A percentile compares a stretch with the other conserved stretches of the same genome.
Conservation (phyloP, 257 asterid species). For the Cruciata laevipes region DNA sequence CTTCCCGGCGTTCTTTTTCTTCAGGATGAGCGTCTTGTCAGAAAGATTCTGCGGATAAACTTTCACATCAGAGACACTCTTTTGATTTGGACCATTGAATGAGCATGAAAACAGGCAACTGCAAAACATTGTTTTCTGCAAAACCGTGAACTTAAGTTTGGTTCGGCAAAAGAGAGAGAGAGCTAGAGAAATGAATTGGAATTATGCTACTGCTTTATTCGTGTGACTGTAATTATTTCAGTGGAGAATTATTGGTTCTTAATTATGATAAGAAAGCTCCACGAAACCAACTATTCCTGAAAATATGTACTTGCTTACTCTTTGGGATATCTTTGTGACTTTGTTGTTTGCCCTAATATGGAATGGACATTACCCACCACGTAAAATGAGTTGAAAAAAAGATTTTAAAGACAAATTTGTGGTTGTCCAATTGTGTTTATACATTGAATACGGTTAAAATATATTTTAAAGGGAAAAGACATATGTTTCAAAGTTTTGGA, state of each 20-base stretch:
- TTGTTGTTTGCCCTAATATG: not conserved
- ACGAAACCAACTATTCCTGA: not conserved
- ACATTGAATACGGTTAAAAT: too few relatives aligned
- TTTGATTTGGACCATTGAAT: too few relatives aligned
- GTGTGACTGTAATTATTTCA: not conserved
- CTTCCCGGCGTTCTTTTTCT: not conserved
- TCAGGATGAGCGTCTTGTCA: not conserved
- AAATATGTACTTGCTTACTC: not conserved
- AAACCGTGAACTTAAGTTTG: too few relatives aligned
- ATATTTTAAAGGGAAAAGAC: too few relatives aligned
- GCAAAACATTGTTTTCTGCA: too few relatives aligned
- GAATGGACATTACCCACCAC: not conserved
- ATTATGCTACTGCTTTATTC: not conserved
- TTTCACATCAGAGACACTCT: not conserved
- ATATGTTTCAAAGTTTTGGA: too few relatives aligned
- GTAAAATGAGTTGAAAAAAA: not conserved
- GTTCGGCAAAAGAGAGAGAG: constrained; percentile 1
- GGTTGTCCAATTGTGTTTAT: too few relatives aligned
- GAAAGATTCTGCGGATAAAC: constrained; percentile 10
- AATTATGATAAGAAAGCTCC: too few relatives aligned
- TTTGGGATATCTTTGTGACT: not conserved
- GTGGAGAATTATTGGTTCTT: too few relatives aligned
- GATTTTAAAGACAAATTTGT: too few relatives aligned
- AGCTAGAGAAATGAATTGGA: not conserved
- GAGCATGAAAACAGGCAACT: too few relatives aligned